Evolutionary conservation across 768 basidiomycete genomes (phyloP).

Genomic region (Macrolepiota dolichaula): DNA sequence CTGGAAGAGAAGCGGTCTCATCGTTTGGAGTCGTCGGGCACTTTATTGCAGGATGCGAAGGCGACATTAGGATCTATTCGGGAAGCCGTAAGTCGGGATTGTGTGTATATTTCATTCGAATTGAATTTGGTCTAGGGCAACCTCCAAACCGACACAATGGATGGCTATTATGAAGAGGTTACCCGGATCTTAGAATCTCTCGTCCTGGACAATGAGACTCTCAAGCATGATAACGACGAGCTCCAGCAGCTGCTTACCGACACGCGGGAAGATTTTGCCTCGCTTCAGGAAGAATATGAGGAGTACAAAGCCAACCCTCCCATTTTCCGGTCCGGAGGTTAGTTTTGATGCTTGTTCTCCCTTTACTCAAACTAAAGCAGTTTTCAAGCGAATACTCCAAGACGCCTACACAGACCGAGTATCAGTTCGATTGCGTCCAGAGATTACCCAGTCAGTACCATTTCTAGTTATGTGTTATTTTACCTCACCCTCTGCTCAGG

Average conservation of each 20-base stretch:
- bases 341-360: constrained; percentile 6
- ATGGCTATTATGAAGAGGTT: constrained; percentile 59
- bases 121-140: constrained; percentile 32
- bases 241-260: constrained; percentile 71
- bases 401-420: constrained; percentile 39
- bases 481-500: background rate
- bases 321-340: constrained; percentile 40
- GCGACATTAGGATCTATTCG: constrained; percentile 60
- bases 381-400: constrained; percentile 35
- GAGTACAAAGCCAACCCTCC: constrained; percentile 57
- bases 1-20: constrained; percentile 60
- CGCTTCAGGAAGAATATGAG: constrained; percentile 70
- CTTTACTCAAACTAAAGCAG: constrained; percentile 1
- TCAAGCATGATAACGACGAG: constrained; percentile 81
- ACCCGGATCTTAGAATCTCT: constrained; percentile 76
- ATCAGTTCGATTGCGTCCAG: constrained; percentile 39
- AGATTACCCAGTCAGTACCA: constrained; percentile 27
- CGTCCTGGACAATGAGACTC: constrained; percentile 78
- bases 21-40: constrained; percentile 64
- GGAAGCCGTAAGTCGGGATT: constrained; percentile 40
- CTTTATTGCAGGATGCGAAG: constrained; percentile 63
- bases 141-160: constrained; percentile 27
- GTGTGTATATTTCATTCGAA: background rate
- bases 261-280: constrained; percentile 71
- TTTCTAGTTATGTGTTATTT: background rate